Percentiles rank a stretch among this genome's conserved stretches.
Conservation (phyloP, 495 filamentous ascomycete species). For the Penicillium mononematosum region DNA sequence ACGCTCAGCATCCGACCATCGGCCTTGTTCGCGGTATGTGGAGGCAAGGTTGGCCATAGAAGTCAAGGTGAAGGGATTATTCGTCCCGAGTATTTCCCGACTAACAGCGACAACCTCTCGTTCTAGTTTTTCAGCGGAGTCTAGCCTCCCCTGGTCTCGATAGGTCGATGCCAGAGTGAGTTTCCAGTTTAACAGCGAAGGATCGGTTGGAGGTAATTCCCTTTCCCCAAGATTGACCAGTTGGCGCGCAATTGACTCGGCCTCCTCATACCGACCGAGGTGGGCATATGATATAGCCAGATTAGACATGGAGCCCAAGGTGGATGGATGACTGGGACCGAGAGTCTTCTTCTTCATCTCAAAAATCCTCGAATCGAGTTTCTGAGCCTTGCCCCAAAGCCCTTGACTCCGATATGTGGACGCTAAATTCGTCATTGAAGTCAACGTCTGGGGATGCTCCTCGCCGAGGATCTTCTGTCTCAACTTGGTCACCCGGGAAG, state of each 20-base stretch:
- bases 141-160: conserved; percentile 24
- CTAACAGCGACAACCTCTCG: conserved; percentile 26
- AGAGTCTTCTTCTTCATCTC: conserved; percentile 19
- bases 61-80: conserved; percentile 23
- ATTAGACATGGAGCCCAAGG: conserved; percentile 27
- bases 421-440: conserved; percentile 31
- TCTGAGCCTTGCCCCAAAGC: conserved; percentile 28
- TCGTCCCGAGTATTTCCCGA: conserved; percentile 20
- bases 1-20: conserved; percentile 24
- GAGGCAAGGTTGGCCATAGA: conserved; percentile 28
- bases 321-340: conserved; percentile 37
- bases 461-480: conserved; percentile 18
- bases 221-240: conserved; percentile 22
- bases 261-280: conserved; percentile 31
- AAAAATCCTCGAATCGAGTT: conserved; percentile 12
- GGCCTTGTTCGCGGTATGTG: conserved; percentile 22
- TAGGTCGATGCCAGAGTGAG: conserved; percentile 20
- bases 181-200: conserved; percentile 22
- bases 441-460: conserved; percentile 19
- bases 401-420: conserved; percentile 31
- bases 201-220: conserved; percentile 30
- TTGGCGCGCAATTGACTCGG: conserved; percentile 24
- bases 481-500: conserved; percentile 7
- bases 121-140: conserved; percentile 36
- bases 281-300: conserved; percentile 24